phyloP scores from a whole-genome alignment of 192 early-diverging fungal species.

The Hyaloraphidium curvatum region DNA sequence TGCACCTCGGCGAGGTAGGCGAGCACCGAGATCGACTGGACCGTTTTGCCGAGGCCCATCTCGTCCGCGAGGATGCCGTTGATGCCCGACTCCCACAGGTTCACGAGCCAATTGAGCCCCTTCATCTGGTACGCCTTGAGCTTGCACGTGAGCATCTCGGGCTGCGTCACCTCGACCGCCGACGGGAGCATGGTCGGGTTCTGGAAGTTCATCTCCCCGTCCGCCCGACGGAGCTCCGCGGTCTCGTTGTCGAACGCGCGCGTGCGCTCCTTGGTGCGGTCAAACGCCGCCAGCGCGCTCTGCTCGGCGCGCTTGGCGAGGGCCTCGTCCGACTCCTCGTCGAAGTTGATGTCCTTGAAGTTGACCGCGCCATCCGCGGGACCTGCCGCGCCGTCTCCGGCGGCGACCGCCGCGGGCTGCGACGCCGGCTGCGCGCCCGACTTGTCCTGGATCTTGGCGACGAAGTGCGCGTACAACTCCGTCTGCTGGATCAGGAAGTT shows the following conservation, averaged over 20 bases:
- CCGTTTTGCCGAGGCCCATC: slow-evolving; percentile 74
- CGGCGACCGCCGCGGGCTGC: background rate
- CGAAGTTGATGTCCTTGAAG: slow-evolving; percentile 56
- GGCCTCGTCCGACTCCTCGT: slow-evolving; percentile 48
- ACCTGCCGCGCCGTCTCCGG: slow-evolving; percentile 6
- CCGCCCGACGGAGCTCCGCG: slow-evolving; percentile 10
- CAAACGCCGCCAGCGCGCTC: slow-evolving; percentile 58
- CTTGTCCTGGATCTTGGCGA: slow-evolving; percentile 54
- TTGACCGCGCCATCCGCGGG: background rate
- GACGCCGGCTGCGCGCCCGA: background rate
- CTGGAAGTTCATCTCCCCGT: slow-evolving; percentile 74
- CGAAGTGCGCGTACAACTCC: slow-evolving; percentile 81
- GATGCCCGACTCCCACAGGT: slow-evolving; percentile 75
- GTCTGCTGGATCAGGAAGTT: slow-evolving; percentile 87
- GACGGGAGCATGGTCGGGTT: slow-evolving; percentile 52
- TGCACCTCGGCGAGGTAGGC: slow-evolving; percentile 71
- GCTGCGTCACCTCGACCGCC: slow-evolving; percentile 46
- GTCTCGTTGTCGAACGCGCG: slow-evolving; percentile 44
- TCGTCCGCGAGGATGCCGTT: slow-evolving; percentile 81
- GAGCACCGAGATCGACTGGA: slow-evolving; percentile 78
- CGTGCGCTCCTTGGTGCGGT: slow-evolving; percentile 41
- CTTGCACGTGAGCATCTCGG: slow-evolving; percentile 67
- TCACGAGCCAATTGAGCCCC: slow-evolving; percentile 68
- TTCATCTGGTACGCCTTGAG: slow-evolving; percentile 66
- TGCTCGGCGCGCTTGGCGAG: slow-evolving; percentile 46